Percentiles rank a stretch among this genome's conserved stretches.
Evolutionary conservation across 1,284 basidiomycete genomes (phyloP).

Genomic region (Cutaneotrichosporon cavernicola): DNA sequence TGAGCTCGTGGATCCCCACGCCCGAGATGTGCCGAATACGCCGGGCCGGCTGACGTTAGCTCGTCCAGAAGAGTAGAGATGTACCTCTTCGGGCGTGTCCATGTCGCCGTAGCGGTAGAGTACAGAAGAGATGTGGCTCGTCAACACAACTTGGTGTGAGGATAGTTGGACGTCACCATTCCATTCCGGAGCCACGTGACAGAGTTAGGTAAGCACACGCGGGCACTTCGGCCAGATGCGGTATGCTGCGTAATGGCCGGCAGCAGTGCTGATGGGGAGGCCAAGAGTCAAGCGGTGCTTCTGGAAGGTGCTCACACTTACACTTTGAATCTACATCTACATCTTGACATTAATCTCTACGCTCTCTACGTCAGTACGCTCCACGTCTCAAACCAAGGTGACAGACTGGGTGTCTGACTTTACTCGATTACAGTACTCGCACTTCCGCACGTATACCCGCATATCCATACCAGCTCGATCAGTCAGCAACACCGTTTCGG

Average conservation of each 20-base stretch:
- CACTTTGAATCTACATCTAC: not conserved
- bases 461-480: not conserved
- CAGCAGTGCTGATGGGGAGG: not conserved
- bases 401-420: not conserved
- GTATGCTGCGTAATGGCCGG: not conserved
- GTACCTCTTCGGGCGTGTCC: constrained; percentile 18
- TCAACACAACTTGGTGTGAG: not conserved
- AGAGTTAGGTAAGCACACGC: not conserved
- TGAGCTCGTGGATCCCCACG: constrained; percentile 47
- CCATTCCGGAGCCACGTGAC: not conserved
- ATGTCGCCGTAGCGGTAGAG: not conserved
- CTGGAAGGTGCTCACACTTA: not conserved
- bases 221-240: not conserved
- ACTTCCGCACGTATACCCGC: not conserved
- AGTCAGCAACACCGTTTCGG: not conserved
- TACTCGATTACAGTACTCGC: not conserved
- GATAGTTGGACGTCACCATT: not conserved
- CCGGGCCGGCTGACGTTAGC: constrained; percentile 28
- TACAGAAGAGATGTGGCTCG: not conserved
- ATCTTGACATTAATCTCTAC: not conserved
- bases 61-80: not conserved
- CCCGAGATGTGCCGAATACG: constrained; percentile 44
- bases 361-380: not conserved
- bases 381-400: not conserved
- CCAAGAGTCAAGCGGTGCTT: not conserved